These are phyloP conservation scores for Kickxella alabastrina DNA, from an alignment of 192 early-diverging fungal species.

Conservation along the genomic window DNA sequence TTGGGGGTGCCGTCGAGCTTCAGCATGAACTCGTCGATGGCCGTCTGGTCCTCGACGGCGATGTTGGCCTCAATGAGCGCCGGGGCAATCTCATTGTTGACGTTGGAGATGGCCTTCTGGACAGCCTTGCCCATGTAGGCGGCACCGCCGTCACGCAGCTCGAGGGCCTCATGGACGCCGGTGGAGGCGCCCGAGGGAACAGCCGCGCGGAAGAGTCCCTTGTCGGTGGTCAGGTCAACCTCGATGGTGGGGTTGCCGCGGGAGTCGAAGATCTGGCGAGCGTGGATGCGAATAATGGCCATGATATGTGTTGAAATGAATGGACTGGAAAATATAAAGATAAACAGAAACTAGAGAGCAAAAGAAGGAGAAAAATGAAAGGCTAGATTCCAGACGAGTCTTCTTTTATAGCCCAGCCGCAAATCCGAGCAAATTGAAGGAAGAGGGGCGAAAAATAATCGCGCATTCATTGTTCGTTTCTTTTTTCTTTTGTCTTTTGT, in stretches of 20 bases:
- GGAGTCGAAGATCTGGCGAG: conserved; percentile 98
- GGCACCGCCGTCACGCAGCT: conserved; percentile 91
- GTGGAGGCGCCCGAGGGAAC: conserved; percentile 99
- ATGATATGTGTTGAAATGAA: conserved; percentile 42
- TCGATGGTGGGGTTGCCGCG: conserved; percentile 99
- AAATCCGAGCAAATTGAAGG: not conserved
- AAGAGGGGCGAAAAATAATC: no score
- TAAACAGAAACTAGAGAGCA: not conserved
- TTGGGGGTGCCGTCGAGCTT: conserved; percentile 92
- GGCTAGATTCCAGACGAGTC: not conserved
- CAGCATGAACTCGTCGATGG: conserved; percentile 87
- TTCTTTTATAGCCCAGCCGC: not conserved
- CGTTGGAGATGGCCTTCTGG: conserved; percentile 82
- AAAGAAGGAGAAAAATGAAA: not conserved
- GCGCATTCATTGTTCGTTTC: no score
- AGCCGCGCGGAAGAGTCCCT: conserved; percentile 94
- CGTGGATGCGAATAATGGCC: conserved; percentile 72
- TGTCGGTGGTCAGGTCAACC: conserved; percentile 91
- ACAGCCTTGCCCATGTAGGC: conserved; percentile 95
- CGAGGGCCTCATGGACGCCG: conserved; percentile 97
- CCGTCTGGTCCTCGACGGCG: conserved; percentile 80
- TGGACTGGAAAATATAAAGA: not conserved
- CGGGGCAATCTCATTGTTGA: conserved; percentile 85
- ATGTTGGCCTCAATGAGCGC: conserved; percentile 77
- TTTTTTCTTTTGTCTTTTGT: no score